Evolutionary conservation across 306 rosid species (phyloP).

Genomic region (Gillenia trifoliata): DNA sequence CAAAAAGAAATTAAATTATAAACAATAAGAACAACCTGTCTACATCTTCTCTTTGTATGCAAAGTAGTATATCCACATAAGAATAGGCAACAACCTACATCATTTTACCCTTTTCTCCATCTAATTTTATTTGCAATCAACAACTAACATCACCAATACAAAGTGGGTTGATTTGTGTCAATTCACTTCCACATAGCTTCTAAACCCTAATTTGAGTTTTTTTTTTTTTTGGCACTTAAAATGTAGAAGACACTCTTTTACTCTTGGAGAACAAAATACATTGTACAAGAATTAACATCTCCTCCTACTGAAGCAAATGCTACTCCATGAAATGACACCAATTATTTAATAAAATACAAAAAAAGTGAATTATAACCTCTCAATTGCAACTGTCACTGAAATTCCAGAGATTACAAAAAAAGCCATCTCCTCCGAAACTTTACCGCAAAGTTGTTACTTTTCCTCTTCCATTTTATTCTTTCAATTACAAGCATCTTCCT

Average conservation of each 20-base stretch:
- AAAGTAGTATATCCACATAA: neutral
- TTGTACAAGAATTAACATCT: slow-evolving; percentile 2
- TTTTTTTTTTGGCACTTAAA: neutral
- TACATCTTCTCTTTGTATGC: slow-evolving; percentile 1
- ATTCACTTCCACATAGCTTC: neutral
- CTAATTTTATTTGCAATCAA: neutral
- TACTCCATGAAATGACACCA: slow-evolving; percentile 4
- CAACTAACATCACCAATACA: neutral
- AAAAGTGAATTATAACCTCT: slow-evolving; percentile 1
- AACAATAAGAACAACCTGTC: neutral
- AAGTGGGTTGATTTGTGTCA: slow-evolving; percentile 1
- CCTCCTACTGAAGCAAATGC: slow-evolving; percentile 16
- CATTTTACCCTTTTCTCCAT: neutral
- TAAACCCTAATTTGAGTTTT: neutral
- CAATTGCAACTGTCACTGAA: slow-evolving; percentile 21
- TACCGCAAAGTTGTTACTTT: slow-evolving; percentile 11
- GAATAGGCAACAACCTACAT: neutral
- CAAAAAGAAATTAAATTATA: neutral
- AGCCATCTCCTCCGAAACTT: slow-evolving; percentile 2
- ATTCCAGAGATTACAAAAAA: slow-evolving; percentile 14
- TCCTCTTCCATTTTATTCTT: slow-evolving; percentile 11
- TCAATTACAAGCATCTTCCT: slow-evolving; percentile 68
- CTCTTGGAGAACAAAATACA: slow-evolving; percentile 8
- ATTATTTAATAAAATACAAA: slow-evolving; percentile 19
- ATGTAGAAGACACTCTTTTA: neutral